phyloP scores from a whole-genome alignment of 2,329 filamentous ascomycete genomes.

The Graphilbum fragrans region DNA sequence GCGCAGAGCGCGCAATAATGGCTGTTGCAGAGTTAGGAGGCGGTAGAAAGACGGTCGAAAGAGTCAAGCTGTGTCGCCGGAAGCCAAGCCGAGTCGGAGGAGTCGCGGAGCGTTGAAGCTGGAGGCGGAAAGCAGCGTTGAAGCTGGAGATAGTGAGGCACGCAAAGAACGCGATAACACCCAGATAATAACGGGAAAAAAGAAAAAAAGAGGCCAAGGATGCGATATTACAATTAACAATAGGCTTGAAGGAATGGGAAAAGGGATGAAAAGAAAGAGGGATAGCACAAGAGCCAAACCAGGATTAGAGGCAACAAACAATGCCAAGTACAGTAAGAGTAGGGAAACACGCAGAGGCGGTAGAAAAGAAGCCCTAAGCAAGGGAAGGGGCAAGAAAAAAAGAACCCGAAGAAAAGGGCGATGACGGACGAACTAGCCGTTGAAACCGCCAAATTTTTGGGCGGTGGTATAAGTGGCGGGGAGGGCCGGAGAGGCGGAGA shows the following conservation, averaged over 20 bases:
- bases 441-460: background rate
- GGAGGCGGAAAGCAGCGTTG: background rate
- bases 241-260: background rate
- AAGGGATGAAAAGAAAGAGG: background rate
- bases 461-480: conserved; percentile 5
- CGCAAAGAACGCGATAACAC: background rate
- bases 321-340: background rate
- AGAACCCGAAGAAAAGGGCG: background rate
- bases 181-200: background rate
- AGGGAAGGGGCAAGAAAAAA: background rate
- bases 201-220: background rate
- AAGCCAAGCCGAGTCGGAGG: background rate
- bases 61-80: background rate
- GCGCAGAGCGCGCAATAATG: no score
- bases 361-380: background rate
- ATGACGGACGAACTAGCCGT: background rate
- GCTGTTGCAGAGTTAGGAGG: background rate
- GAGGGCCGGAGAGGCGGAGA: conserved; percentile 10
- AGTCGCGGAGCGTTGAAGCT: background rate
- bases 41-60: background rate
- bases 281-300: background rate
- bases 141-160: background rate
- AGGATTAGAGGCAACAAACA: background rate
- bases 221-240: no score
- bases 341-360: background rate